phyloP scores from a whole-genome alignment of 495 filamentous ascomycete genomes.

The Bacidia gigantensis region DNA sequence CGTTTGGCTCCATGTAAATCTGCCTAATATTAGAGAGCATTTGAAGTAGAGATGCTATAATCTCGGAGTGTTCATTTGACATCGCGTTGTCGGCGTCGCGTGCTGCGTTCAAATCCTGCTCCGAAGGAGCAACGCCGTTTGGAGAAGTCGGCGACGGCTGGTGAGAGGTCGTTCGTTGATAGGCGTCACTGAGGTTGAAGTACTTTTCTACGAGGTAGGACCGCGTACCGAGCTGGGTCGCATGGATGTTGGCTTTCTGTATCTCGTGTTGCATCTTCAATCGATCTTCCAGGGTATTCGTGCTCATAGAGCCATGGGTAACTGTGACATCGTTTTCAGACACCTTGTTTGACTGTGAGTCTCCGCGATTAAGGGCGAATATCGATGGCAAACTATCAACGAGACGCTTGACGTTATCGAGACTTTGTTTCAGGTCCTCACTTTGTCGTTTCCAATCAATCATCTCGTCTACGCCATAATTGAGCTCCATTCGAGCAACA shows the following conservation, averaged over 20 bases:
- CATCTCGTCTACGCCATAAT: slow-evolving; percentile 54
- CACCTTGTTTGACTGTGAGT: slow-evolving; percentile 17
- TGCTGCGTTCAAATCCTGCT: slow-evolving; percentile 10
- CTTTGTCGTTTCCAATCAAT: slow-evolving; percentile 64
- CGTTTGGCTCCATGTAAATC: slow-evolving; percentile 73
- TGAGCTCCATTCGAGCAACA: slow-evolving; percentile 55
- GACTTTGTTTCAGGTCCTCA: slow-evolving; percentile 43
- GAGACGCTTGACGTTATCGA: slow-evolving; percentile 45
- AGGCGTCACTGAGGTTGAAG: slow-evolving; percentile 48
- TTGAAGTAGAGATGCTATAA: slow-evolving; percentile 59
- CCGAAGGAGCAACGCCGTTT: slow-evolving; percentile 27
- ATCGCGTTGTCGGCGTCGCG: slow-evolving; percentile 38
- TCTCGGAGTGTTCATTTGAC: slow-evolving; percentile 53
- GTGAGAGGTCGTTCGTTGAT: slow-evolving; percentile 14
- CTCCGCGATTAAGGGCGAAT: slow-evolving; percentile 34
- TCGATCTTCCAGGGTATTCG: slow-evolving; percentile 25
- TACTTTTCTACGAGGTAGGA: slow-evolving; percentile 77
- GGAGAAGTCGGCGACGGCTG: slow-evolving; percentile 15
- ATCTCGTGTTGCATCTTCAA: slow-evolving; percentile 61
- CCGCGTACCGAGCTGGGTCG: slow-evolving; percentile 57
- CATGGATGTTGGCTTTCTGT: slow-evolving; percentile 72
- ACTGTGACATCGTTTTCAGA: neutral
- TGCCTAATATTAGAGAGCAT: slow-evolving; percentile 59
- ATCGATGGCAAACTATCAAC: slow-evolving; percentile 46
- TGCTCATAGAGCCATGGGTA: neutral